Evolutionary conservation across 345 rosid genomes (phyloP), one percentile per base, ranked within the genome.

Genomic region (Schrenkiella parvula): DNA sequence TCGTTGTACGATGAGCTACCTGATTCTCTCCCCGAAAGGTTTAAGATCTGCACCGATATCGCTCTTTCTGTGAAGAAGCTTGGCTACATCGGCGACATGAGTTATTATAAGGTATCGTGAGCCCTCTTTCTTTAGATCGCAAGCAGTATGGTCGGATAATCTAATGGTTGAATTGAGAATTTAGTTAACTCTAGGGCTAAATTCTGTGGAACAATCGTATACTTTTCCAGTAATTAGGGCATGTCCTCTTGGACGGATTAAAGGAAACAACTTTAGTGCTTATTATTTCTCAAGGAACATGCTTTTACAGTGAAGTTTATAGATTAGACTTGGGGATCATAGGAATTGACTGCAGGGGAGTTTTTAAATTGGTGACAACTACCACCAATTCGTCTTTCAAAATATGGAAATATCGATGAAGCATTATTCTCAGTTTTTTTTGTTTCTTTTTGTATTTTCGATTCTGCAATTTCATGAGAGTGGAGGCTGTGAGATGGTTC

Each of bases 1-100:
- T 74, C 76, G 59, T 80, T 85, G 25, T 77, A 64, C 23, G 35
- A 57, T 35, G 66, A 81, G 3, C 77, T 79, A 28, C 85, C 91
- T 22, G 85, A 75, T 52, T 81, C 88, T 22, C 68, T 78, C 72
- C 82, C 81, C 8, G 92, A 88, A 2, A 82, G 80, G 72, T 70
- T 84, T 81, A 82, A 61, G 85, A 81, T 84, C 80, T 88, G 96
- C 70, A 59, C 83, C 12, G 95, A 85, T 8, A 64, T 92, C 11
- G 80, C 91, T 1, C 74, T 55, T 11, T 82, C 86, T 38, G 56
- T 89, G 48, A 82, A 85, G 76, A 81, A 81, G 55, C 78, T 88
- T 32, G 92, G 96, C 47, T 92, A 81, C 70, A 63, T 78, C 48
- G 84, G 82, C 35, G 96, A 89, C 44, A 29, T 85, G 71, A 86